phyloP scores from a whole-genome alignment of 2,329 filamentous ascomycete genomes.

The Penicillium capsulatum region DNA sequence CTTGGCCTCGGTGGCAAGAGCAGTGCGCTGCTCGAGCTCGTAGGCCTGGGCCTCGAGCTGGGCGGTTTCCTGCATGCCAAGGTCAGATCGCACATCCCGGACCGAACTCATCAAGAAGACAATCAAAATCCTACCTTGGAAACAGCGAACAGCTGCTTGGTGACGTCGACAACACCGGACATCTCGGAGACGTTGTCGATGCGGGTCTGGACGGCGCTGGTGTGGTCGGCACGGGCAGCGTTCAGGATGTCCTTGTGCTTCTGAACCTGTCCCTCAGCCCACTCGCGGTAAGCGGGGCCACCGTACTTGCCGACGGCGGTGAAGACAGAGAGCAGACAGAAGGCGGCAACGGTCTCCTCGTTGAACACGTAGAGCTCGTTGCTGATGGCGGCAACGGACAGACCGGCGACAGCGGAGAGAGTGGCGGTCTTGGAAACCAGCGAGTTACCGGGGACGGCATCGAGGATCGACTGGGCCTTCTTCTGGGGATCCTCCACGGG shows the following conservation, averaged over 20 bases:
- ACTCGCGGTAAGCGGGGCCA: slow-evolving; percentile 85
- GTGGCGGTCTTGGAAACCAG: slow-evolving; percentile 95
- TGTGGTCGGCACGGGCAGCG: slow-evolving; percentile 89
- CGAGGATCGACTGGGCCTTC: slow-evolving; percentile 93
- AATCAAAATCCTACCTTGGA: slow-evolving; percentile 68
- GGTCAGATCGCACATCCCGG: slow-evolving; percentile 6
- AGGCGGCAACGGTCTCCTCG: slow-evolving; percentile 92
- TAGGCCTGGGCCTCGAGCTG: slow-evolving; percentile 92
- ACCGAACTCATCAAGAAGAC: too few species aligned
- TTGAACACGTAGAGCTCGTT: slow-evolving; percentile 99
- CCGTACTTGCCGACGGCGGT: slow-evolving; percentile 87
- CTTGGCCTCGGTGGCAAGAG: slow-evolving; percentile 90
- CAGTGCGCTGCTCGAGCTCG: slow-evolving; percentile 95
- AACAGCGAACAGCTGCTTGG: slow-evolving; percentile 94
- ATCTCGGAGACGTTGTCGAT: slow-evolving; percentile 95
- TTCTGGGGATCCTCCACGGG: slow-evolving; percentile 87
- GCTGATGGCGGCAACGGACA: slow-evolving; percentile 92
- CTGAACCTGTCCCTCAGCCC: slow-evolving; percentile 81
- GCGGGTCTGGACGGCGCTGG: slow-evolving; percentile 86
- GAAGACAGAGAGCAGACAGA: slow-evolving; percentile 93
- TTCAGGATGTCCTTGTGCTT: slow-evolving; percentile 97
- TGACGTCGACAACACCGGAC: slow-evolving; percentile 88
- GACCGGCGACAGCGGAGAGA: slow-evolving; percentile 84
- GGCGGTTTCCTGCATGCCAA: slow-evolving; percentile 74
- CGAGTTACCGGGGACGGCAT: slow-evolving; percentile 86